phyloP scores from a whole-genome alignment of 108 stramenopile species.

The Conticribra weissflogii region DNA sequence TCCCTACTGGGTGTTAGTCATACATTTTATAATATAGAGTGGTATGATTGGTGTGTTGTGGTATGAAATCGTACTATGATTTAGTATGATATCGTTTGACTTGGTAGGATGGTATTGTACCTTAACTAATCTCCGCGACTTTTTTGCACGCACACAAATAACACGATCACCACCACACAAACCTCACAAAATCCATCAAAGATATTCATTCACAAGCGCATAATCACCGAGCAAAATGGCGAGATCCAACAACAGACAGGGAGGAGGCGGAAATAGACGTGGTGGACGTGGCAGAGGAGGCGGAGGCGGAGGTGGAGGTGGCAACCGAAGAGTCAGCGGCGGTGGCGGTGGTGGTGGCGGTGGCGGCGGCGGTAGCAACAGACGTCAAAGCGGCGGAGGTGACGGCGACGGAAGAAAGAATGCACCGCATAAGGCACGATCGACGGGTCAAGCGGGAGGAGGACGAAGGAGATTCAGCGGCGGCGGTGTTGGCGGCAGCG shows the following conservation, averaged over 20 bases:
- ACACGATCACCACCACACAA: background rate
- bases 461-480: conserved; percentile 8
- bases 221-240: conserved; percentile 12
- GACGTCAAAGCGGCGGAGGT: conserved; percentile 17
- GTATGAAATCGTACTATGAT: too few relatives aligned
- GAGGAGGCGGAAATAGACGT: conserved; percentile 25
- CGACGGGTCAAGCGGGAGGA: conserved; percentile 5
- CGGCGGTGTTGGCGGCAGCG: conserved; percentile 18
- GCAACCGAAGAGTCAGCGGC: conserved; percentile 11
- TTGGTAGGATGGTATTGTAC: too few relatives aligned
- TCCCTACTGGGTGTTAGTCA: too few relatives aligned
- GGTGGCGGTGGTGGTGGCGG: conserved; percentile 11
- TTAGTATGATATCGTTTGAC: too few relatives aligned
- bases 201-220: background rate
- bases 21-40: too few relatives aligned
- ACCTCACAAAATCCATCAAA: background rate
- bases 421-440: conserved; percentile 6
- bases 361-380: background rate
- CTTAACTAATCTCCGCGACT: too few relatives aligned
- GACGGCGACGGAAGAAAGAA: conserved; percentile 2
- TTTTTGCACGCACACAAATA: too few relatives aligned
- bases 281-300: conserved; percentile 19
- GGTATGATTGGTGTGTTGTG: too few relatives aligned
- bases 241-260: conserved; percentile 36
- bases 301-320: conserved; percentile 6